phyloP scores from a whole-genome alignment of 225 moss, liverwort and hornwort species.

The Sphagnum contortum region DNA sequence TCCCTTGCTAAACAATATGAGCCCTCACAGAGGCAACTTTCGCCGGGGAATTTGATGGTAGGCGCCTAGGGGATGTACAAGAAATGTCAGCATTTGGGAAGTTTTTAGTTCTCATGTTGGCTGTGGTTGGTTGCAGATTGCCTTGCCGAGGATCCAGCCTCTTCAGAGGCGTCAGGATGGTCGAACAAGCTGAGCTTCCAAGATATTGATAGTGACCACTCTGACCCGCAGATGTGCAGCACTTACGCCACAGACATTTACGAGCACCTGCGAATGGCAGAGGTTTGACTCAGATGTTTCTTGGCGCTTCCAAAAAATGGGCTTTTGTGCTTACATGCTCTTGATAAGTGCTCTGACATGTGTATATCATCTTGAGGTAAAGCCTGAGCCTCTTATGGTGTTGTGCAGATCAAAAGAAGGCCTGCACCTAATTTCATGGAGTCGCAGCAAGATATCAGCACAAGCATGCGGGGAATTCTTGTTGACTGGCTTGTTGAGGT shows the following conservation, averaged over 20 bases:
- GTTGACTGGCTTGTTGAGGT: conserved; percentile 99
- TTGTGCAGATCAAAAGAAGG: conserved; percentile 55
- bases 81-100: no score
- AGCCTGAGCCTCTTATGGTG: no score
- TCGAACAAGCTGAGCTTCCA: conserved; percentile 31
- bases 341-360: no score
- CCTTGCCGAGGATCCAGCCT: conserved; percentile 14
- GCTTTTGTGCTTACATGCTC: no score
- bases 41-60: no score
- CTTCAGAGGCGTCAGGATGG: conserved; percentile 24
- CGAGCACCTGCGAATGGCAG: conserved; percentile 84
- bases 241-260: conserved; percentile 93
- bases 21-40: no score
- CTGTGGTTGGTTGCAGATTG: conserved; percentile 19
- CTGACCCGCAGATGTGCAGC: conserved; percentile 96
- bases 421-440: conserved; percentile 88
- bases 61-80: no score
- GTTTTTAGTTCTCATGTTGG: no score
- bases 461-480: conserved; percentile 88
- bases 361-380: no score
- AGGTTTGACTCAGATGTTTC: conserved; percentile 26
- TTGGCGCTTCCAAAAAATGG: no score
- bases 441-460: conserved; percentile 84
- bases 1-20: no score
- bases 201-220: conserved; percentile 72